These are phyloP conservation scores for Chytriomyces hyalinus DNA, from an alignment of 192 early-diverging fungal species.

Conservation along the genomic window DNA sequence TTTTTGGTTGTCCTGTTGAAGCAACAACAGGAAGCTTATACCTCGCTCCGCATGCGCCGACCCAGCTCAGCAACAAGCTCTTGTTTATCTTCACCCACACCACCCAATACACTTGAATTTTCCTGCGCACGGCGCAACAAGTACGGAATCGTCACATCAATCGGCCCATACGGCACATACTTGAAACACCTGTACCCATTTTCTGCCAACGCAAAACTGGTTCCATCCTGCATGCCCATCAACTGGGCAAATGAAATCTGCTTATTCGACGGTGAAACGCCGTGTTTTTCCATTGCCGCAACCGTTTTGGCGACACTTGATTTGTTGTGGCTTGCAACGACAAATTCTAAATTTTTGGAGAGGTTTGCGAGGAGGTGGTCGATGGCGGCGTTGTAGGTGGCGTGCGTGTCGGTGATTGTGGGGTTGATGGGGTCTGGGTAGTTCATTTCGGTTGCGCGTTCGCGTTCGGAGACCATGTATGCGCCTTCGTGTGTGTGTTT, in stretches of 20 bases:
- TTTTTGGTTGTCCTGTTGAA: no score
- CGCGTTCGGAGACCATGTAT: constrained; percentile 78
- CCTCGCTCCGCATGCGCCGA: constrained; percentile 1
- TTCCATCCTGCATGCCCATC: constrained; percentile 92
- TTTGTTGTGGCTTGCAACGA: constrained; percentile 91
- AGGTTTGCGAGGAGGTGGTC: constrained; percentile 72
- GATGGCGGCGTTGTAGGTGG: constrained; percentile 80
- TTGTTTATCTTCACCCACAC: constrained; percentile 42
- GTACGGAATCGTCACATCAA: constrained; percentile 91
- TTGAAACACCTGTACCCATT: constrained; percentile 68
- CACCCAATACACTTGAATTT: constrained; percentile 80
- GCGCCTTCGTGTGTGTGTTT: constrained; percentile 39
- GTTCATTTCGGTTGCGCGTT: constrained; percentile 69
- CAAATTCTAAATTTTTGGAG: constrained; percentile 67
- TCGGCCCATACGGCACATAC: constrained; percentile 90
- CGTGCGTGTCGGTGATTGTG: constrained; percentile 80
- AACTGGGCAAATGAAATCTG: constrained; percentile 93
- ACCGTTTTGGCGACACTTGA: constrained; percentile 73
- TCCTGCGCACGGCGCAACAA: constrained; percentile 92
- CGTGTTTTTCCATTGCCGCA: constrained; percentile 65
- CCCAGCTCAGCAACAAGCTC: constrained; percentile 36
- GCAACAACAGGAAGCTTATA: no score
- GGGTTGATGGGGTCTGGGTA: constrained; percentile 84
- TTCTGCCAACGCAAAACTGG: constrained; percentile 78
- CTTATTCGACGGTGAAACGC: constrained; percentile 50